Conservation (phyloP, 1,284 basidiomycete species). For the Sphaerobolus stellatus region DNA sequence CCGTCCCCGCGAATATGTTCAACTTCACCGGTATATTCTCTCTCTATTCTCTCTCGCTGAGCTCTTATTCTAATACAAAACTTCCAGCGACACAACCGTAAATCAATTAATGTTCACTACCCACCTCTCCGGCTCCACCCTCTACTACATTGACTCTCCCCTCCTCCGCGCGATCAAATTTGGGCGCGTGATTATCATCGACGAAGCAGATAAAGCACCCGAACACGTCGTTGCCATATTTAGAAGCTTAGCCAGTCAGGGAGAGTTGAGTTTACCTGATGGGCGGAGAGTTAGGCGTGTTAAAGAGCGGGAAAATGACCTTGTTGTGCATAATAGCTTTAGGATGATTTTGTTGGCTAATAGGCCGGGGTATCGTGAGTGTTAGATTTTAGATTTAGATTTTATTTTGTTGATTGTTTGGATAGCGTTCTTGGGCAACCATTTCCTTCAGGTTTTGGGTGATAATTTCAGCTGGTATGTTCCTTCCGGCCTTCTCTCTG, state of each 20-base stretch:
- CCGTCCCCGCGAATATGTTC: conserved; percentile 66
- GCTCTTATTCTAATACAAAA: no score
- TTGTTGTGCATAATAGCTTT: conserved; percentile 62
- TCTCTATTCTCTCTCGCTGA: background rate
- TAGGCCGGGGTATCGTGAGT: conserved; percentile 71
- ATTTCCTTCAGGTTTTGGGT: conserved; percentile 67
- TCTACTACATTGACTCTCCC: conserved; percentile 62
- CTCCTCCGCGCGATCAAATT: conserved; percentile 58
- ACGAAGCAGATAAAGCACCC: conserved; percentile 70
- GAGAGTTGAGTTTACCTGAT: conserved; percentile 60
- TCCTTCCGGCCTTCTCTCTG: background rate
- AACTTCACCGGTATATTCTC: conserved; percentile 45
- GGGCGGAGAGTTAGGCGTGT: conserved; percentile 53
- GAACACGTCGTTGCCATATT: conserved; percentile 71
- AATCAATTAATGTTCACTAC: conserved; percentile 70
- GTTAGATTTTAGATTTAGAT: background rate
- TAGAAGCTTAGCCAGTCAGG: conserved; percentile 61
- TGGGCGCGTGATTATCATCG: conserved; percentile 62
- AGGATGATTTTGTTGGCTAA: conserved; percentile 63
- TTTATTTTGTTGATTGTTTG: background rate
- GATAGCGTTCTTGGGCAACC: conserved; percentile 66
- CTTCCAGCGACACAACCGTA: conserved; percentile 56
- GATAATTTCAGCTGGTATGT: conserved; percentile 57
- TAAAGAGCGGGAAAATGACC: conserved; percentile 49
- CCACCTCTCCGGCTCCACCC: conserved; percentile 51